These are phyloP conservation scores for Colletotrichum cereale DNA, from an alignment of 2,329 filamentous ascomycete genomes.

Conservation along the genomic window DNA sequence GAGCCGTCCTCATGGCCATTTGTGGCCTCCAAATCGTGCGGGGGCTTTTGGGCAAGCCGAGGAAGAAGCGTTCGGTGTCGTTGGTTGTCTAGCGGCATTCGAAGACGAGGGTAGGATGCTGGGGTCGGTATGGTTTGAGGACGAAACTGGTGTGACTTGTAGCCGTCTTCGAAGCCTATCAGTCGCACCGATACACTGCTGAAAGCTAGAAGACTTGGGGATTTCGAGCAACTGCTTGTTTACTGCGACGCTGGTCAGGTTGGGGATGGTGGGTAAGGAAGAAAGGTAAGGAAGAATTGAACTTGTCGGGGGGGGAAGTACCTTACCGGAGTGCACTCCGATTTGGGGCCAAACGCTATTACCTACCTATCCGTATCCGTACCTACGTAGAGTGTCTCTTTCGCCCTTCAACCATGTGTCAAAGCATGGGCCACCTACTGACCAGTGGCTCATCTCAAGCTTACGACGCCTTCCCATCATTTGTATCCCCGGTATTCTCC, in stretches of 20 bases:
- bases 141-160: too few relatives aligned
- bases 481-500: too few relatives aligned
- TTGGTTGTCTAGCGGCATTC: slow-evolving; percentile 1
- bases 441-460: too few relatives aligned
- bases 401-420: background rate
- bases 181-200: background rate
- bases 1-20: background rate
- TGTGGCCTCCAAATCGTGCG: background rate
- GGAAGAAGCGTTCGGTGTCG: background rate
- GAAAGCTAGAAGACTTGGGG: background rate
- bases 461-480: too few relatives aligned
- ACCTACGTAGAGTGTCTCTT: background rate
- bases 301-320: background rate
- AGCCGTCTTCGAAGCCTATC: background rate
- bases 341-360: background rate
- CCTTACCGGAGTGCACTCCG: background rate
- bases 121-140: too few relatives aligned
- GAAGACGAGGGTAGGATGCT: background rate
- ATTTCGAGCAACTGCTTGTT: background rate
- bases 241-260: background rate
- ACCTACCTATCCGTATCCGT: too few relatives aligned
- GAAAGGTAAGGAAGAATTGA: background rate
- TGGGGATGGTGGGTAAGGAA: too few relatives aligned
- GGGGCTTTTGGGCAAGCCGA: background rate
- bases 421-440: background rate